Conservation (phyloP, 1,284 basidiomycete species). For the Papiliotrema fonsecae region DNA sequence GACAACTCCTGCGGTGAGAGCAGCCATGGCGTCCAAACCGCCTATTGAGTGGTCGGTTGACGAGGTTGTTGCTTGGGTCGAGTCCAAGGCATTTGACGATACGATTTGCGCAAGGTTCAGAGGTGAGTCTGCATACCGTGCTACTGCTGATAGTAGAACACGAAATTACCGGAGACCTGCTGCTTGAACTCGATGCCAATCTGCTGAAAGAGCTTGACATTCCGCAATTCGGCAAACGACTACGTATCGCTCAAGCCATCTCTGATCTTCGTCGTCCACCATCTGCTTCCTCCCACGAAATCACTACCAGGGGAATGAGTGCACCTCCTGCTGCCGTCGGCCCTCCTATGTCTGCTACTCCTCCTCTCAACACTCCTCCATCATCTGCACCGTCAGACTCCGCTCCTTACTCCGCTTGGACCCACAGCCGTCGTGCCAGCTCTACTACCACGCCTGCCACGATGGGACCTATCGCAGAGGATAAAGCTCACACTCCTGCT, state of each 20-base stretch:
- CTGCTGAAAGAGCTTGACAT: constrained; percentile 97
- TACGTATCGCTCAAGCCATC: constrained; percentile 92
- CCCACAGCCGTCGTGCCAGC: constrained; percentile 36
- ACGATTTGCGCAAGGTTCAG: constrained; percentile 77
- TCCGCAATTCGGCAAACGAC: constrained; percentile 86
- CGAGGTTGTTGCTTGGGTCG: constrained; percentile 86
- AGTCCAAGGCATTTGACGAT: constrained; percentile 77
- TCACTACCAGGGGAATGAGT: constrained; percentile 24
- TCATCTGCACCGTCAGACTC: constrained; percentile 20
- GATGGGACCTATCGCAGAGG: constrained; percentile 29
- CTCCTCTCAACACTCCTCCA: constrained; percentile 16
- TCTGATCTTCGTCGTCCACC: constrained; percentile 69
- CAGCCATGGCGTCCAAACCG: constrained; percentile 40
- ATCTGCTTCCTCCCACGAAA: constrained; percentile 32
- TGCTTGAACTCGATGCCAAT: constrained; percentile 87
- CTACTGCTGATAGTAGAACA: constrained; percentile 60
- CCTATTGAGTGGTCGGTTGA: constrained; percentile 74
- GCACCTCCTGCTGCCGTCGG: constrained; percentile 18
- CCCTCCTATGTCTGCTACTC: constrained; percentile 15
- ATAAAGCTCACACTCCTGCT: background rate
- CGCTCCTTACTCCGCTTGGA: constrained; percentile 21
- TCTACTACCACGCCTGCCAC: constrained; percentile 18
- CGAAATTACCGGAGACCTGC: constrained; percentile 95
- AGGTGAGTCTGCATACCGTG: constrained; percentile 53
- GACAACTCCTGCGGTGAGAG: constrained; percentile 20